Conservation (phyloP, 495 filamentous ascomycete genomes). For the Aspergillus steynii region DNA sequence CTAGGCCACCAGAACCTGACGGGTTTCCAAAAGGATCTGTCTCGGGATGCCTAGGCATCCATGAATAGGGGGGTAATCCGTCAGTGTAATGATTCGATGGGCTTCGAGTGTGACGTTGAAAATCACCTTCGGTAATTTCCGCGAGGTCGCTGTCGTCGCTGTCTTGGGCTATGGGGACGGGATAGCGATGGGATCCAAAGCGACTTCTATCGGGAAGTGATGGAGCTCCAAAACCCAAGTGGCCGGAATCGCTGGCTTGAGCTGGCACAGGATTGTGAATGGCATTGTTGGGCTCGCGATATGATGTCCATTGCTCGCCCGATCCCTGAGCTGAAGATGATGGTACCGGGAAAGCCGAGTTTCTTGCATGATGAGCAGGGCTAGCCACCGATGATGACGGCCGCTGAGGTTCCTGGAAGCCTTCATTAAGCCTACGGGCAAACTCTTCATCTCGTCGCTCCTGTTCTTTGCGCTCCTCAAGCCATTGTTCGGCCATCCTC, state of each 20-base stretch:
- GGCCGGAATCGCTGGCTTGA: neutral
- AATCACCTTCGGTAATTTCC: conserved; percentile 25
- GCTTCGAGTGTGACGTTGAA: conserved; percentile 8
- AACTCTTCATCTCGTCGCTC: conserved; percentile 50
- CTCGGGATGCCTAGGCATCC: neutral
- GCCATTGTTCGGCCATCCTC: conserved; percentile 33
- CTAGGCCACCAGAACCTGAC: conserved; percentile 10
- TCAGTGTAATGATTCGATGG: neutral
- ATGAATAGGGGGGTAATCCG: neutral
- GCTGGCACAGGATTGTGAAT: too few relatives aligned
- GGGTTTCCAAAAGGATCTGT: conserved; percentile 2
- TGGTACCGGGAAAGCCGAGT: conserved; percentile 3
- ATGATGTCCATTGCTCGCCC: neutral
- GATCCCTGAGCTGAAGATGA: neutral
- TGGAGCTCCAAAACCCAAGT: neutral
- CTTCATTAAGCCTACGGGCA: conserved; percentile 42
- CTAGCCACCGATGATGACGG: conserved; percentile 14
- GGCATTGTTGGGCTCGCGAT: neutral
- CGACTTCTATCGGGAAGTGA: neutral
- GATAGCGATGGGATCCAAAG: neutral
- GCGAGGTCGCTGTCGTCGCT: conserved; percentile 34
- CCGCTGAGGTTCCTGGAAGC: conserved; percentile 13
- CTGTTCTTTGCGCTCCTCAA: conserved; percentile 34
- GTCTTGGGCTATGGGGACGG: conserved; percentile 8
- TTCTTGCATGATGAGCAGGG: conserved; percentile 11